Conservation (phyloP, 2,329 filamentous ascomycete genomes). For the Anthostomella pinea region DNA sequence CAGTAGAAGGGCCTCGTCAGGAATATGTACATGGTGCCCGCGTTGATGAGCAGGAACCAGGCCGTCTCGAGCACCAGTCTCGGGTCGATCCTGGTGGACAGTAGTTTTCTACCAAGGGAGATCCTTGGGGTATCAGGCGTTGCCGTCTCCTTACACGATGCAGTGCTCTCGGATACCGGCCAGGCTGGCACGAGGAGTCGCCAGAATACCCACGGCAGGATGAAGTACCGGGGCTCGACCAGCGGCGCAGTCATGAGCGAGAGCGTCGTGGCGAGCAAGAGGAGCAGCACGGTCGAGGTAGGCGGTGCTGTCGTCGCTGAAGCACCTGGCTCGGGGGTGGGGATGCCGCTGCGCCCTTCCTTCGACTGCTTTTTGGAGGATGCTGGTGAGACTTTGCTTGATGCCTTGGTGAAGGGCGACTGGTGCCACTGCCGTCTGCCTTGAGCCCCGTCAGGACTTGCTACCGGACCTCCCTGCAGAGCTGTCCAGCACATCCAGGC, state of each 20-base stretch:
- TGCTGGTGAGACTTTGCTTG: neutral
- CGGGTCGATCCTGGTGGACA: too few relatives aligned
- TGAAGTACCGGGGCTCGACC: constrained; percentile 94
- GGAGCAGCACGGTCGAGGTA: constrained; percentile 53
- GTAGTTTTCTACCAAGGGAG: too few relatives aligned
- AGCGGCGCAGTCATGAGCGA: constrained; percentile 85
- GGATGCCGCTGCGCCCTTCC: neutral
- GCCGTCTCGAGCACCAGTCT: constrained; percentile 55
- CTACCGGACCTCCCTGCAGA: constrained; percentile 46
- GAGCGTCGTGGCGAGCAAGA: constrained; percentile 67
- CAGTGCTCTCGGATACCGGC: too few relatives aligned
- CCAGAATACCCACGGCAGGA: constrained; percentile 94
- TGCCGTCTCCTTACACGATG: too few relatives aligned
- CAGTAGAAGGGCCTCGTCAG: constrained; percentile 66
- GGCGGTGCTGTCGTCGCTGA: constrained; percentile 30
- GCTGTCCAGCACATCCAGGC: constrained; percentile 66
- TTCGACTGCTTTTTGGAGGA: neutral
- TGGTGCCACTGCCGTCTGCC: constrained; percentile 9
- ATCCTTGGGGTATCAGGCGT: too few relatives aligned
- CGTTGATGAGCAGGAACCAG: constrained; percentile 68
- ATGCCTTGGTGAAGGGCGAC: constrained; percentile 11
- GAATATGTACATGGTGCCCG: constrained; percentile 68
- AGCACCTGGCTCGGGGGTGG: constrained; percentile 24
- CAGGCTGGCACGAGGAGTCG: constrained; percentile 68
- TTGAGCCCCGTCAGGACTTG: neutral